Percentiles rank a stretch among this genome's conserved stretches.
phyloP scores from a whole-genome alignment of 176 grass and related monocot species.

The Avena eriantha region DNA sequence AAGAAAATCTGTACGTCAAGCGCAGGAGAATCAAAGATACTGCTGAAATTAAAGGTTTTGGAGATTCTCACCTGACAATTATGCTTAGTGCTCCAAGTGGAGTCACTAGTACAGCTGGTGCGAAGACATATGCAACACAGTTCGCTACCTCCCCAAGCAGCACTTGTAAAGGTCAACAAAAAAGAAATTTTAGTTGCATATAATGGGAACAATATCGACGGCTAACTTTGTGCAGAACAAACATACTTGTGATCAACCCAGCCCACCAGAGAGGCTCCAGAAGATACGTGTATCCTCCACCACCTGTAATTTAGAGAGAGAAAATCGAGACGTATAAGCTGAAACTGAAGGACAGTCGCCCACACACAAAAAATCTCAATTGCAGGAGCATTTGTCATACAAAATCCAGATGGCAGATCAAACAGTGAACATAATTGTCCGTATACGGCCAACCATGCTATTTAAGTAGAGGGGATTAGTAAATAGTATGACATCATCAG shows the following conservation, averaged over 20 bases:
- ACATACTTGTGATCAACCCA: slow-evolving; percentile 93
- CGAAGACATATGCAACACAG: slow-evolving; percentile 89
- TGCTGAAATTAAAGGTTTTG: not conserved
- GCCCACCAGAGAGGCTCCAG: slow-evolving; percentile 91
- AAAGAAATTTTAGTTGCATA: slow-evolving; percentile 25
- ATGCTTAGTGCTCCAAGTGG: slow-evolving; percentile 96
- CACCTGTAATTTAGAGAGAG: slow-evolving; percentile 49
- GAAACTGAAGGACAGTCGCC: not conserved
- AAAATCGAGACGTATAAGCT: slow-evolving; percentile 7
- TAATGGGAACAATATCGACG: not conserved
- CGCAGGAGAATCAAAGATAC: not conserved
- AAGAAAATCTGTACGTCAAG: not conserved
- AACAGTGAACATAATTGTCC: not conserved
- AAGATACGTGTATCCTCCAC: slow-evolving; percentile 88
- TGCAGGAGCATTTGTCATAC: not conserved
- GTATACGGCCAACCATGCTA: not conserved
- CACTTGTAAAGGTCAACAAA: slow-evolving; percentile 69
- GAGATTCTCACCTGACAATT: slow-evolving; percentile 73
- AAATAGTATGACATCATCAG: not conserved
- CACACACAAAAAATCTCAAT: not conserved
- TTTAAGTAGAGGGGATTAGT: not conserved
- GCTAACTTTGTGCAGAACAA: not conserved
- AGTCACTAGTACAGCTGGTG: slow-evolving; percentile 88
- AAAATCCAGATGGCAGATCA: not conserved
- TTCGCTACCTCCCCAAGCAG: slow-evolving; percentile 86